A percentile compares a stretch with the other conserved stretches of the same genome.
Conservation (phyloP, 495 filamentous ascomycete genomes). For the Lasiosphaeris hirsuta region DNA sequence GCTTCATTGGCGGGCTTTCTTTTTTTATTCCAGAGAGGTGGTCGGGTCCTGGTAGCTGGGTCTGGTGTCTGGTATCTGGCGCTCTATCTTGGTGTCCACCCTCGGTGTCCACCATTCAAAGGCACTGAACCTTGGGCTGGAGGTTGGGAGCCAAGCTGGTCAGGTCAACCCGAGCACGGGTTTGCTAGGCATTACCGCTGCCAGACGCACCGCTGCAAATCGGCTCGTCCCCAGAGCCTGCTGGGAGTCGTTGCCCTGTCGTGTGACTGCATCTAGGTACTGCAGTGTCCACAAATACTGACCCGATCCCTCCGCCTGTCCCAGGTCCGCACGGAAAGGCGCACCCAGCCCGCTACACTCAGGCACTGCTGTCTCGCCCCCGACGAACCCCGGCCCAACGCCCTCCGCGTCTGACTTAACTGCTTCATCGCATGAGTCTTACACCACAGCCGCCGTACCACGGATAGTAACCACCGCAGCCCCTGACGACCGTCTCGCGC, state of each 20-base stretch:
- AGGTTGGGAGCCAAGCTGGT: slow-evolving; percentile 6
- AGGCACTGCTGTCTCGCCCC: slow-evolving; percentile 36
- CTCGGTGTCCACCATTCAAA: background rate
- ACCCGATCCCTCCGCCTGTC: slow-evolving; percentile 25
- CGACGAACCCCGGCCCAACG: slow-evolving; percentile 42
- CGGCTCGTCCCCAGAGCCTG: slow-evolving; percentile 17
- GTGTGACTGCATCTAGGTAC: slow-evolving; percentile 29
- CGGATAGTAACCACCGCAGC: slow-evolving; percentile 37
- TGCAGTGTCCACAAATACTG: slow-evolving; percentile 38
- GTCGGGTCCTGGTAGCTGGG: slow-evolving; percentile 5
- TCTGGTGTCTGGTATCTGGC: no score
- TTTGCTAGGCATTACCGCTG: slow-evolving; percentile 4
- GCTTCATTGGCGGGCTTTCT: background rate
- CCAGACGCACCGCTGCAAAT: slow-evolving; percentile 12
- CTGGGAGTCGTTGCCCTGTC: slow-evolving; percentile 28
- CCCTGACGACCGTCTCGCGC: slow-evolving; percentile 22
- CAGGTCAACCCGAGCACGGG: no score
- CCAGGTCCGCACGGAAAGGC: slow-evolving; percentile 39
- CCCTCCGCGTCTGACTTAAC: slow-evolving; percentile 33
- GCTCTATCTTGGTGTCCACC: background rate
- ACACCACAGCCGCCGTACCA: slow-evolving; percentile 24
- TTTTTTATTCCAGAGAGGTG: background rate
- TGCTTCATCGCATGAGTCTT: slow-evolving; percentile 22
- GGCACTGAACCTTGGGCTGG: background rate
- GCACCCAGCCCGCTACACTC: slow-evolving; percentile 43